phyloP scores from a whole-genome alignment of 371 early-diverging fungal genomes.

The Amoeboaphelidium protococcarum region DNA sequence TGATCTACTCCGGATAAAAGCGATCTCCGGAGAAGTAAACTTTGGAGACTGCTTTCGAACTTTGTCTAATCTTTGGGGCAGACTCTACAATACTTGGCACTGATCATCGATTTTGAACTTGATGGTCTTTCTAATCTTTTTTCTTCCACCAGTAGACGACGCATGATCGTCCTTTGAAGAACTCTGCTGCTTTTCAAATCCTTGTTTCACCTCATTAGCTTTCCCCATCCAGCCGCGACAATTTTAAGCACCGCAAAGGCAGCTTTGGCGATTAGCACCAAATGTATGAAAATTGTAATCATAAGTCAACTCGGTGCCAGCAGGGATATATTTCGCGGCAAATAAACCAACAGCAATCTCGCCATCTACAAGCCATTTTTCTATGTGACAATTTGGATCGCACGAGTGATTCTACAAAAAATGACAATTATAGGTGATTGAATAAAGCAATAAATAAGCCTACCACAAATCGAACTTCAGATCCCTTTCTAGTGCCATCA shows the following conservation, averaged over 20 bases:
- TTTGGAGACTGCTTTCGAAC: no score
- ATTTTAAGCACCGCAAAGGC: slow-evolving; percentile 34
- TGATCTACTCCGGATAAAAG: no score
- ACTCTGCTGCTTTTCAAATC: no score
- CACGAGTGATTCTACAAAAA: slow-evolving; percentile 18
- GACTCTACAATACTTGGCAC: no score
- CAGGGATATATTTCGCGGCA: slow-evolving; percentile 36
- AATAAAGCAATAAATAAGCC: slow-evolving; percentile 11
- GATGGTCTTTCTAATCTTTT: no score
- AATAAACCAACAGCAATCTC: slow-evolving; percentile 50
- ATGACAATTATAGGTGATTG: slow-evolving; percentile 5
- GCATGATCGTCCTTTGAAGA: no score
- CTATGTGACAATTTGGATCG: slow-evolving; percentile 73
- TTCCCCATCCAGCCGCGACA: slow-evolving; percentile 26
- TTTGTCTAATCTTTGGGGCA: no score
- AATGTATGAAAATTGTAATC: slow-evolving; percentile 57
- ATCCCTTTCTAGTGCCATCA: slow-evolving; percentile 46
- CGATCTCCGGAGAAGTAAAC: no score
- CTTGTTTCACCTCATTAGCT: neutral
- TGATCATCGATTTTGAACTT: no score
- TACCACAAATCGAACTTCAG: slow-evolving; percentile 39
- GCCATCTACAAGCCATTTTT: slow-evolving; percentile 44
- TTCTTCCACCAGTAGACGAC: no score
- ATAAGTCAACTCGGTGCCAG: slow-evolving; percentile 46
- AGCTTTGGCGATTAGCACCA: slow-evolving; percentile 30